Conservation (phyloP, 2,329 filamentous ascomycete genomes). For the Plectosphaerella plurivora region DNA sequence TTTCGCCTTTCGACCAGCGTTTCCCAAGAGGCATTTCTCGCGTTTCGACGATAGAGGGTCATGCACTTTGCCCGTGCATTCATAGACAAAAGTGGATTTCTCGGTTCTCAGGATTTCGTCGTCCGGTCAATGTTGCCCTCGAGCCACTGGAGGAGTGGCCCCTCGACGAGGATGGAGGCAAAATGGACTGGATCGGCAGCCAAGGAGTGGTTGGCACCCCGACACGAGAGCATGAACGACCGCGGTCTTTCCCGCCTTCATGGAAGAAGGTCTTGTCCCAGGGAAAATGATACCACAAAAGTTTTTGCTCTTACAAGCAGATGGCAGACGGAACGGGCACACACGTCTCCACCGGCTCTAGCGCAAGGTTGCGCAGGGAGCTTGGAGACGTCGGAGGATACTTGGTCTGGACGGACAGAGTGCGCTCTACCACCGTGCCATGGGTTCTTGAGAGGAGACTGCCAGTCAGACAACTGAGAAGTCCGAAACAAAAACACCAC, state of each 20-base stretch:
- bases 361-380: conserved; percentile 12
- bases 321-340: conserved; percentile 10
- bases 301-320: conserved; percentile 20
- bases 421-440: conserved; percentile 15
- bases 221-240: conserved; percentile 28
- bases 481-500: conserved; percentile 32
- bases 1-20: conserved; percentile 27
- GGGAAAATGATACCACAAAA: conserved; percentile 14
- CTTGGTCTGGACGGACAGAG: conserved; percentile 18
- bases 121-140: conserved; percentile 34
- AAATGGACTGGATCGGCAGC: conserved; percentile 15
- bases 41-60: conserved; percentile 31
- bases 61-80: conserved; percentile 29
- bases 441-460: conserved; percentile 21
- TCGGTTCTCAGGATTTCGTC: conserved; percentile 34
- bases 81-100: conserved; percentile 65
- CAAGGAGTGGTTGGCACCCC: conserved; percentile 13
- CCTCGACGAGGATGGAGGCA: conserved; percentile 20
- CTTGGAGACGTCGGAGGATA: conserved; percentile 24
- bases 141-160: conserved; percentile 20
- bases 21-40: conserved; percentile 27
- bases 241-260: conserved; percentile 25
- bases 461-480: conserved; percentile 35
- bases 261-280: conserved; percentile 28
- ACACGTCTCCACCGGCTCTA: conserved; percentile 11